A percentile compares a stretch with the other conserved stretches of the same genome.
phyloP scores from a whole-genome alignment of 306 rosid species.

The Trifolium subterraneum region DNA sequence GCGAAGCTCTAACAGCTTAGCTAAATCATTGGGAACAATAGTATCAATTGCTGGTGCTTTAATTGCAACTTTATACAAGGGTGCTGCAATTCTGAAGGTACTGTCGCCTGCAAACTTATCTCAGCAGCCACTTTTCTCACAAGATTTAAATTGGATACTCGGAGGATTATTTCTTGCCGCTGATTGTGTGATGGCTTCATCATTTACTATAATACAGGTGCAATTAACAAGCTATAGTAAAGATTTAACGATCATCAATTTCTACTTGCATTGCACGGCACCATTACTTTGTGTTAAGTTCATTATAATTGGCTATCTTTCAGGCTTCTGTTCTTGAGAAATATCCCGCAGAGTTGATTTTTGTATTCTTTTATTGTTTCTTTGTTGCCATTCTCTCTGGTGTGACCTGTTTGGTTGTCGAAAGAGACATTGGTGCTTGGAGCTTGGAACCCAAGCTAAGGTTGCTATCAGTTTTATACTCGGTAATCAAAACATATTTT shows the following conservation, averaged over 20 bases:
- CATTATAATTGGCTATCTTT: conserved; percentile 28
- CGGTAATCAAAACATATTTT: conserved; percentile 59
- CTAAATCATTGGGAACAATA: conserved; percentile 68
- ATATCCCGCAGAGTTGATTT: conserved; percentile 72
- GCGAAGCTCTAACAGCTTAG: conserved; percentile 64
- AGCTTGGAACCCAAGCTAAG: conserved; percentile 60
- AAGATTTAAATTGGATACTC: conserved; percentile 66
- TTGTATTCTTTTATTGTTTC: conserved; percentile 74
- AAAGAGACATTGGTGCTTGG: conserved; percentile 76
- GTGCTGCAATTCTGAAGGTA: conserved; percentile 60
- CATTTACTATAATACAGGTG: conserved; percentile 67
- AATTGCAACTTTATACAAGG: conserved; percentile 78
- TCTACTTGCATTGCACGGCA: conserved; percentile 28
- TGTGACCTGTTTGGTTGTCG: conserved; percentile 57
- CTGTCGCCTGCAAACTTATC: conserved; percentile 45
- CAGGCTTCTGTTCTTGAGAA: conserved; percentile 74
- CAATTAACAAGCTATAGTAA: background rate
- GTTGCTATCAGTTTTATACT: conserved; percentile 67
- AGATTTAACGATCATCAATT: background rate
- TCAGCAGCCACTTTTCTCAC: conserved; percentile 46
- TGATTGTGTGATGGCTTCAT: conserved; percentile 62
- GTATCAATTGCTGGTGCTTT: conserved; percentile 82
- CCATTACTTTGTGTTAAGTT: background rate
- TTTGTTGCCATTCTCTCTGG: conserved; percentile 70
- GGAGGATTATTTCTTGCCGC: conserved; percentile 69